Evolutionary conservation across 331 rosid genomes (phyloP), one percentile per base, ranked within the genome.

Genomic region (Quercus tomentella): DNA sequence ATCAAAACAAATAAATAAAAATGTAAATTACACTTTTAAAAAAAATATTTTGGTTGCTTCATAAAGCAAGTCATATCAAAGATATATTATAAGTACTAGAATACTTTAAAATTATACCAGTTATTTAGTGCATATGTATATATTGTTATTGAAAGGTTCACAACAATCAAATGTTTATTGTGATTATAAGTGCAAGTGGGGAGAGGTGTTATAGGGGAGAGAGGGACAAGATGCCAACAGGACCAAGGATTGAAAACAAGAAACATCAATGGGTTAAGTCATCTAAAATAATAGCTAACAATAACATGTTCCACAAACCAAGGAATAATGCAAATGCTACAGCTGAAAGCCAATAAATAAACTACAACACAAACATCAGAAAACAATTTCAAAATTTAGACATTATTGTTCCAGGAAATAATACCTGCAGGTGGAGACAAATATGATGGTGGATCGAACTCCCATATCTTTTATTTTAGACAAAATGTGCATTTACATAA

Each of bases 341-440:
- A 81, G 54, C 65, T 23, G 23, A 76, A 83, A 66, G 61, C 35
- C 51, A 57, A n/a, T 23, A 37, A 23, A 8, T 54, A 37, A 7
- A 7, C 11, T 28, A 79, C 52, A 52, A 79, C n/a, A 54, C 11
- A 37, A 37, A 62, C 35, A 49, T 67, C 56, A n/a, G 22, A 80
- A 77, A 22, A 52, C 12, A 33, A 67, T 12, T 7, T 12, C 15
- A 55, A 67, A 79, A 65, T 55, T 26, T n/a, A 74, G 81, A 56
- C 43, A 37, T 31, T 18, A 55, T 58, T 74, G 63, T 66, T 72
- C 20, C 54, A 70, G 70, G 76, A 83, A 69, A 66, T 26, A 68
- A 78, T 91, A 89, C 98, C 97, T 89, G 95, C 92, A 86, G 7
- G 93, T 92, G 67, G 92, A 83, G 57, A 90, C 74, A 84, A 95